Conservation (phyloP, 2,329 filamentous ascomycete genomes). For the Aureobasidium sp. region DNA sequence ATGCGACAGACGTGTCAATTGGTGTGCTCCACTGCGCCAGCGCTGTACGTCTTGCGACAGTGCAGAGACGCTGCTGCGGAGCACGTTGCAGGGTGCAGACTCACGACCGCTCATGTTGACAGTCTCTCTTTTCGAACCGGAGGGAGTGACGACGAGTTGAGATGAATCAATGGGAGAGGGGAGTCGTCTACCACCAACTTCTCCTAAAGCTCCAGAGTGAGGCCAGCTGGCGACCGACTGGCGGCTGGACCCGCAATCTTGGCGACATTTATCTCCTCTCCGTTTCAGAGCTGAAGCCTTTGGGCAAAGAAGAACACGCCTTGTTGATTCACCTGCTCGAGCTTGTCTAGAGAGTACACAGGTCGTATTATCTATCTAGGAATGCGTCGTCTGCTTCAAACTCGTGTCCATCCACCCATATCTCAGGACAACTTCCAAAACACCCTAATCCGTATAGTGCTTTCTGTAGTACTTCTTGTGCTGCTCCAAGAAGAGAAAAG, state of each 20-base stretch:
- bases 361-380: not conserved
- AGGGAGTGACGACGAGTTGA: constrained; percentile 10
- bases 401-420: not conserved
- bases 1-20: constrained; percentile 10
- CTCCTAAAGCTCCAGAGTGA: constrained; percentile 15
- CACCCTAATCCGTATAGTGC: not conserved
- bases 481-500: constrained; percentile 77
- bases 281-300: not conserved
- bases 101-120: constrained; percentile 50
- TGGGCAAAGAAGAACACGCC: not conserved
- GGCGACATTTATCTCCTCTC: constrained; percentile 1
- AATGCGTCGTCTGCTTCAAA: not conserved
- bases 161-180: constrained; percentile 13
- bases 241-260: constrained; percentile 12
- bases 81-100: constrained; percentile 24
- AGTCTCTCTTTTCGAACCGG: constrained; percentile 14
- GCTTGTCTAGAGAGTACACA: not conserved
- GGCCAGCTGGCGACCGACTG: constrained; percentile 1
- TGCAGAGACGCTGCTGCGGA: not conserved
- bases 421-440: not conserved
- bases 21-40: not conserved
- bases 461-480: constrained; percentile 68
- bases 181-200: not conserved
- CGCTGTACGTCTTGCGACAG: not conserved
- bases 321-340: not conserved